Evolutionary conservation across 345 rosid species (phyloP).

Genomic region (Boechera stricta): DNA sequence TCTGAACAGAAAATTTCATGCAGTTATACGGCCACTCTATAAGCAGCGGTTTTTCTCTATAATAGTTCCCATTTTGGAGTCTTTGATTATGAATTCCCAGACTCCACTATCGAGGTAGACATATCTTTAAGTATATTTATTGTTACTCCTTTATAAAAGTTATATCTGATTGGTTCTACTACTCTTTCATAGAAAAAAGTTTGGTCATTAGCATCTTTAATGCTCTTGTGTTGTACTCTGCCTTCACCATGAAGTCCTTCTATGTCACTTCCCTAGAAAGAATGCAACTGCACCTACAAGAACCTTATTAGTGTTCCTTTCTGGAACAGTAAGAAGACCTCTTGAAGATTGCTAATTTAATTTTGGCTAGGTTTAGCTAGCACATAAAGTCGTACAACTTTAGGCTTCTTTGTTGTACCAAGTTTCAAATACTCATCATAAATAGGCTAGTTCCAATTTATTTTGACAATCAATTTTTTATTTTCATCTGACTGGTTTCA

Average conservation of each 20-base stretch:
- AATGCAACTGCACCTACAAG: constrained; percentile 10
- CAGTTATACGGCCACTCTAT: constrained; percentile 82
- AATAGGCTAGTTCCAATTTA: constrained; percentile 8
- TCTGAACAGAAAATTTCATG: constrained; percentile 71
- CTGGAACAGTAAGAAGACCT: not conserved
- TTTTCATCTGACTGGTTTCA: constrained; percentile 29
- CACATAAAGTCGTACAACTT: not conserved
- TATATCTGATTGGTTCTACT: constrained; percentile 16
- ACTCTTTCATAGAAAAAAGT: not conserved
- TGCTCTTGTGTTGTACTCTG: constrained; percentile 20
- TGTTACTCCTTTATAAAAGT: constrained; percentile 1
- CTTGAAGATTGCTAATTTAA: constrained; percentile 8
- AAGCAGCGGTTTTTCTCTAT: constrained; percentile 85
- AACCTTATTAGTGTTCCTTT: not conserved
- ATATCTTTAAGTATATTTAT: not conserved
- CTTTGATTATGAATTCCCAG: constrained; percentile 59
- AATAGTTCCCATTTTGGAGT: constrained; percentile 69
- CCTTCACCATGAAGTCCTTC: not conserved
- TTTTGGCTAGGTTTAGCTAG: constrained; percentile 8
- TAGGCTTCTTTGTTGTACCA: constrained; percentile 13
- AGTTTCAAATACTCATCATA: constrained; percentile 25
- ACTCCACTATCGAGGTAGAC: constrained; percentile 62
- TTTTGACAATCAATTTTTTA: constrained; percentile 15
- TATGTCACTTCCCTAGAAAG: constrained; percentile 3
- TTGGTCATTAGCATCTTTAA: constrained; percentile 1